Conservation (phyloP, 164 flowering plant genomes). For the Echeveria elegans region DNA sequence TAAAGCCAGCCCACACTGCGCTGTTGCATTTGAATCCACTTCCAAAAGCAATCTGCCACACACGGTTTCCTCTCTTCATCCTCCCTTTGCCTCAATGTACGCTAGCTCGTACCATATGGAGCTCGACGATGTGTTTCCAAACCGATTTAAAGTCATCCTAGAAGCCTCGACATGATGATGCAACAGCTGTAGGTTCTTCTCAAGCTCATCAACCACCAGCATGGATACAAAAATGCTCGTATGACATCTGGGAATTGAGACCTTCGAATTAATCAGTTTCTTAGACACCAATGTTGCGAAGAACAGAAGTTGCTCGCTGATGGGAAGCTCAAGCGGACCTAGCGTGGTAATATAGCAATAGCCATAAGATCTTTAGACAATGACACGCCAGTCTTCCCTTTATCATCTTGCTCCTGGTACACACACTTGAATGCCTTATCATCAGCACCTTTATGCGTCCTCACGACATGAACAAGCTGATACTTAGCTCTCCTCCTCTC, state of each 20-base stretch:
- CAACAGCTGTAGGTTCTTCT: conserved; percentile 28
- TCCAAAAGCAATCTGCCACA: conserved; percentile 36
- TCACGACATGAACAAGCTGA: conserved; percentile 24
- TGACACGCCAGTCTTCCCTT: conserved; percentile 28
- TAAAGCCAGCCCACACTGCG: conserved; percentile 31
- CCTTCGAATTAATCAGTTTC: conserved; percentile 19
- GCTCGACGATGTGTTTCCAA: conserved; percentile 33
- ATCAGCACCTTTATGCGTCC: conserved; percentile 33
- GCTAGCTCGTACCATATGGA: conserved; percentile 34
- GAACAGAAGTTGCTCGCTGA: conserved; percentile 33
- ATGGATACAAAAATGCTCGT: conserved; percentile 28
- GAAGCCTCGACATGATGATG: conserved; percentile 30
- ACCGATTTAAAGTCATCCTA: conserved; percentile 29
- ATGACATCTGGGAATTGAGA: conserved; percentile 32
- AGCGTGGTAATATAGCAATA: conserved; percentile 28
- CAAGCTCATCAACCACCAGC: conserved; percentile 25
- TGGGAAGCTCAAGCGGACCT: conserved; percentile 31
- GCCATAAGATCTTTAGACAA: conserved; percentile 33
- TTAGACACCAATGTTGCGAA: conserved; percentile 22
- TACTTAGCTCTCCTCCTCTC: conserved; percentile 28
- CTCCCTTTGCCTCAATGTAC: conserved; percentile 28
- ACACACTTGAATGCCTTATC: conserved; percentile 28
- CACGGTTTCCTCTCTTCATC: conserved; percentile 25
- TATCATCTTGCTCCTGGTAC: conserved; percentile 25
- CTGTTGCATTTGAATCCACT: conserved; percentile 18